A percentile compares a stretch with the other conserved stretches of the same genome.
Evolutionary conservation across 2,329 filamentous ascomycete species (phyloP).

Genomic region (Fusarium scirpi): DNA sequence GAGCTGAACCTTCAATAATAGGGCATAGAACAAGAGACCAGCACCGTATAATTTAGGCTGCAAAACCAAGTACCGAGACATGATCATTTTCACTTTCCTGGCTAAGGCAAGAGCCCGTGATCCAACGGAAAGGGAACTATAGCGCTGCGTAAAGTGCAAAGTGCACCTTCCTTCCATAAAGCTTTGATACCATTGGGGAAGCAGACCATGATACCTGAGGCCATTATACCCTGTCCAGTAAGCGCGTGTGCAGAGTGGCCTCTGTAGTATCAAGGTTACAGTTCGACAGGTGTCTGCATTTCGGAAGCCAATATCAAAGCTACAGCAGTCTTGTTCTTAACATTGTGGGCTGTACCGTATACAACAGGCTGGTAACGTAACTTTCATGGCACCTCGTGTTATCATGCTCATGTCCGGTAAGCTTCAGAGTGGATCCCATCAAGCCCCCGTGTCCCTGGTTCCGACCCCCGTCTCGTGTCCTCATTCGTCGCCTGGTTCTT

Average conservation of each 20-base stretch:
- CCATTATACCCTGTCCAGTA: background rate
- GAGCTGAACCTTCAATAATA: background rate
- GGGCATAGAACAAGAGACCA: background rate
- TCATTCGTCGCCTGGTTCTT: slow-evolving; percentile 46
- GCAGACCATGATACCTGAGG: background rate
- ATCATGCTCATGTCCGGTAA: slow-evolving; percentile 39
- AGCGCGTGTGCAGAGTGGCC: background rate
- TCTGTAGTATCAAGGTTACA: background rate
- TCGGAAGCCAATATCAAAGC: slow-evolving; percentile 14
- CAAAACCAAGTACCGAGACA: background rate
- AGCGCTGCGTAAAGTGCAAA: background rate
- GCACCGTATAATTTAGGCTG: background rate
- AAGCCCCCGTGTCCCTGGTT: slow-evolving; percentile 36
- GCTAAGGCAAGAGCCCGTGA: background rate
- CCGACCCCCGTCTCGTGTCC: slow-evolving; percentile 34
- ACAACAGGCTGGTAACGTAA: slow-evolving; percentile 21
- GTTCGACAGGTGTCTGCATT: background rate
- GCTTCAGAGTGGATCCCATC: slow-evolving; percentile 40
- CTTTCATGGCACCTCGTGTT: slow-evolving; percentile 33
- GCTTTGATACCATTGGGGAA: background rate
- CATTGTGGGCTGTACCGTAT: slow-evolving; percentile 20
- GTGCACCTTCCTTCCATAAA: background rate
- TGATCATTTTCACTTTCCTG: background rate
- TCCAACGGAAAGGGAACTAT: background rate
- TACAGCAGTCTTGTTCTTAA: slow-evolving; percentile 2